Evolutionary conservation across 2,329 filamentous ascomycete genomes (phyloP), one percentile per base, ranked within the genome.

Genomic region (Fusarium sp.): DNA sequence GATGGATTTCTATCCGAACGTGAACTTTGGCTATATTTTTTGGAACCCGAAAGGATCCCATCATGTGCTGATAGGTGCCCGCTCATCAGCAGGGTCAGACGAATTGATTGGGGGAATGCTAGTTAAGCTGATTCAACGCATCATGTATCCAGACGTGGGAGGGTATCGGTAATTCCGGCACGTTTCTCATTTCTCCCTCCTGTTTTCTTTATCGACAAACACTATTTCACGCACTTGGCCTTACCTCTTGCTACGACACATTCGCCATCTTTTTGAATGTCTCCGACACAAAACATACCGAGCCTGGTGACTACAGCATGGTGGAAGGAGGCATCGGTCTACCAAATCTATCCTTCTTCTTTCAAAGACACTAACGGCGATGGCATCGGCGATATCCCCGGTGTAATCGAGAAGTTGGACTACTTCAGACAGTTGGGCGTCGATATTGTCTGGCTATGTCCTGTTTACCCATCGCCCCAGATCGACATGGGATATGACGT

Each of bases 401-500:
- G 89, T 4, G 87, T 92, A 53, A 85, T 86, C 7, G 84, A 85
- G 40, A 87, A 88, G 59, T 79, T 92, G 1, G 83, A 88, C 71
- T 90, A 92, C 74, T 82, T 92, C 46, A 81, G 88, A 73, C 78
- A 81, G 2, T 79, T 92, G 0, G 90, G 90, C 0, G 81, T 90
- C 7, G 87, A 92, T 72, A 84, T 89, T 4, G 80, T 93, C 49
- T 93, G 90, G 90, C 77, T 89, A 0, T 91, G 85, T 40, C 91
- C 91, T 6, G 87, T 90, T 73, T 89, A 87, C 71, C 85, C 88
- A 55, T 86, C 83, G 3, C 90, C 90, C 0, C 86, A 90, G 71
- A 80, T 87, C 8, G 90, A 92, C 66, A 91, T 92, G 89, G 90
- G 89, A n/a, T 92, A 92, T 73, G 90, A 92, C 73, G 87, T 92